Percentiles rank a stretch among this genome's conserved stretches.
Evolutionary conservation across 441 rosid genomes (phyloP).

Genomic region (Geranium incanum): DNA sequence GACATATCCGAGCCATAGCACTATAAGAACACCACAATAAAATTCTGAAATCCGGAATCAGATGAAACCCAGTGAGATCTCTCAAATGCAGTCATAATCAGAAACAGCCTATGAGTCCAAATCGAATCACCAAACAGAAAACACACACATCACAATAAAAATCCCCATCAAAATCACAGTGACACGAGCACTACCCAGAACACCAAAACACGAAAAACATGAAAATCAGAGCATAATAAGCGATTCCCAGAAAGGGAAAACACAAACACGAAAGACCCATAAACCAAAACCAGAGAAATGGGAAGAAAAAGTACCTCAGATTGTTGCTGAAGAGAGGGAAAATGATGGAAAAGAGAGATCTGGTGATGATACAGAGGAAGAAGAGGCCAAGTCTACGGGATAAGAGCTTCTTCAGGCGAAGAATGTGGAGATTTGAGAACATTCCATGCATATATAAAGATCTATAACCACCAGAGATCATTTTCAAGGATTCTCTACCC

Average conservation of each 20-base stretch:
- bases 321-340: constrained; percentile 6
- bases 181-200: not conserved
- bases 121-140: too few relatives aligned
- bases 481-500: too few relatives aligned
- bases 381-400: not conserved
- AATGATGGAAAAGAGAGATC: constrained; percentile 10
- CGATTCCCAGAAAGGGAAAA: not conserved
- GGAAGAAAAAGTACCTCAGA: not conserved
- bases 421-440: constrained; percentile 19
- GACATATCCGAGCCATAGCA: not conserved
- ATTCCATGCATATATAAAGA: constrained; percentile 7
- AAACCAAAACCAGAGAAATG: constrained; percentile 10
- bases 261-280: not conserved
- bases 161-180: not conserved
- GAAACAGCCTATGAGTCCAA: too few relatives aligned
- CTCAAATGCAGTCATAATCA: not conserved
- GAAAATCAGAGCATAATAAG: not conserved
- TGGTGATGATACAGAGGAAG: constrained; percentile 23
- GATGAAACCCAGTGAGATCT: not conserved
- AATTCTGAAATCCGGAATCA: not conserved
- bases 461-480: not conserved
- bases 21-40: not conserved
- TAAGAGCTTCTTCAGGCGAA: constrained; percentile 10
- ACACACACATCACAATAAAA: too few relatives aligned
- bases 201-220: not conserved